These are phyloP conservation scores for Entoloma clypeatum DNA, from an alignment of 1,284 basidiomycete genomes.

Conservation along the genomic window DNA sequence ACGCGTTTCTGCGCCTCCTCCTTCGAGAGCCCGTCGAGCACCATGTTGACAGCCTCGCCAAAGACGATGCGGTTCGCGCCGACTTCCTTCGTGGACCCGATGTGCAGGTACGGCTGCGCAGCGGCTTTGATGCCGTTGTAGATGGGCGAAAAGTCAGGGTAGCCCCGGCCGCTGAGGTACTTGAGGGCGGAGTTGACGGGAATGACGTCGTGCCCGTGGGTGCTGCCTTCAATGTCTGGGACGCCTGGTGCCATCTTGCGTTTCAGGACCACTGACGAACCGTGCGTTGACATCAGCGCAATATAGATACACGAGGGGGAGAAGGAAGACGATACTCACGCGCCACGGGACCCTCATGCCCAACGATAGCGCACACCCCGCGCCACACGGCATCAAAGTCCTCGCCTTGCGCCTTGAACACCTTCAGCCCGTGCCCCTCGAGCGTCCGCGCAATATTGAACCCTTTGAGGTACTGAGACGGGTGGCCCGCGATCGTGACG, in stretches of 20 bases:
- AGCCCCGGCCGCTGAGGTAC: conserved; percentile 66
- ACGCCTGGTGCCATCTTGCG: conserved; percentile 80
- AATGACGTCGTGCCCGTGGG: conserved; percentile 81
- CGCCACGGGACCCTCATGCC: conserved; percentile 70
- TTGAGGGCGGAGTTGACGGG: conserved; percentile 72
- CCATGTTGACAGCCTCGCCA: conserved; percentile 75
- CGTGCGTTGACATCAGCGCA: background rate
- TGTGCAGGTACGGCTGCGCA: conserved; percentile 53
- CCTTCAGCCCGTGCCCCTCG: conserved; percentile 75
- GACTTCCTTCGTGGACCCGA: conserved; percentile 67
- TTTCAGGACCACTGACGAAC: conserved; percentile 57
- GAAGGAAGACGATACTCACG: conserved; percentile 36
- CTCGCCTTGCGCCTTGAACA: conserved; percentile 70
- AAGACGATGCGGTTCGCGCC: conserved; percentile 80
- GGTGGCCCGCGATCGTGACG: conserved; percentile 84
- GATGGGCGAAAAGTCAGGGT: conserved; percentile 52
- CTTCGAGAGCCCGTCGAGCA: conserved; percentile 69
- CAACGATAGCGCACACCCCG: conserved; percentile 54
- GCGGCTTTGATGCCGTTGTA: conserved; percentile 64
- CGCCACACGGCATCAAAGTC: conserved; percentile 74
- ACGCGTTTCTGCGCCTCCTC: conserved; percentile 77
- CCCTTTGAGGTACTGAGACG: conserved; percentile 78
- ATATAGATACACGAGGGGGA: background rate
- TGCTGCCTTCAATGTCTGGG: conserved; percentile 70
- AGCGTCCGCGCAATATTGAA: conserved; percentile 70